Base-by-base conservation (phyloP, 2,329 filamentous ascomycete genomes). In the Colletotrichum liaoningense region DNA sequence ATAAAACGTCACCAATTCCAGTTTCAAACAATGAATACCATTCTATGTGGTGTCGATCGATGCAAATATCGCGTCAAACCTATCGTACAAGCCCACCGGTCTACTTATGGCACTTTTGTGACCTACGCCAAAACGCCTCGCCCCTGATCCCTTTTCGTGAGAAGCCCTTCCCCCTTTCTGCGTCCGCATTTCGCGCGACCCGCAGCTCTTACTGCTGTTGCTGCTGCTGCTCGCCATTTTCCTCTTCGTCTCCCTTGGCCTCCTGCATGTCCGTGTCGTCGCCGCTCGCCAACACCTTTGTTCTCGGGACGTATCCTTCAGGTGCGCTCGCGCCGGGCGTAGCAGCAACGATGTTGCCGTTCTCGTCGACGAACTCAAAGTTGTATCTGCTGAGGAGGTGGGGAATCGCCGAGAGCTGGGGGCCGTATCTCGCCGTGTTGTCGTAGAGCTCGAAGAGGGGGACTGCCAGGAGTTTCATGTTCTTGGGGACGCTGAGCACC, bases 401-500 rank as follows among this genome's bases (percentile, higher is more conserved):
- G 0, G 97, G 97, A 69, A 99, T 98, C 1, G 97, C 97, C 1
- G 95, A 97, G 19, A 99, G 91, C 81, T 99, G 97, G 5, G 97
- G 97, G 0, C 97, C 97, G 81, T 99, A 99, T 73, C 97, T 89
- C 14, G 93, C 93, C 0, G 95, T 98, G 84, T 99, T 99, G 80
- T 99, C 97, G 86, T 99, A 99, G 52, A 99, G 91, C 85, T 99
- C 97, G 84, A 98, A 98, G 1, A 99, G 88, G 0, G 97, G 97
- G 1, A 99, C 97, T 1, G 97, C 97, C 54, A 99, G 92, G 28
- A 99, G 91, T 83, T 99, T 99, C 97, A 99, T 98, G 85, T 99
- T 99, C 87, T 99, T 99, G 0, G 97, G 97, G 9, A 99, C 97
- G 79, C 94, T 97, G 56, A 99, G 89, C 16, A 98, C 94, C 86